Evolutionary conservation across 805 yeast genomes (phyloP), one percentile per base, ranked within the genome.

Genomic region (Yarrowia hollandica): DNA sequence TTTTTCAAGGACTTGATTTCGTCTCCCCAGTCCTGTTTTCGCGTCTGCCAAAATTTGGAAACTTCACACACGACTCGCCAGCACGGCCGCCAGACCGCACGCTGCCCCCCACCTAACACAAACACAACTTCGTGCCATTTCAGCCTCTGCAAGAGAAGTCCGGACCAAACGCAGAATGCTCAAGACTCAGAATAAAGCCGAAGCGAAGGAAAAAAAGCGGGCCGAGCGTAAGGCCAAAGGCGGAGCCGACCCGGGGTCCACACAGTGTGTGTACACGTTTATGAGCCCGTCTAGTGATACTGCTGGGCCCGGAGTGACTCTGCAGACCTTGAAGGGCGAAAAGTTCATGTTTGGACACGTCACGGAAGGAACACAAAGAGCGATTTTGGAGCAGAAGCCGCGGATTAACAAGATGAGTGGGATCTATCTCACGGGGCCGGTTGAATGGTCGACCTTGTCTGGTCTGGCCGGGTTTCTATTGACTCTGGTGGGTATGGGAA

Each of bases 401-500:
- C 77, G 79, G 44, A 71, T 87, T 12, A 77, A 84, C 1, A 84
- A 81, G 62, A 71, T 89, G 28, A 77, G 80, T 48, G 81, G 83
- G 33, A 74, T 92, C 4, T 91, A 88, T 66, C 67, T 94, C 4
- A 84, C 96, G 0, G 99, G 99, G 2, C 75, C 74, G n/a, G 62
- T 88, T 10, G 71, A 79, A 58, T 92, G 97, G 97, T 70, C 79
- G 5, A 78, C 85, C n/a, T 73, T 90, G 2, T 89, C 96, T n/a
- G 99, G 99, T 0, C 71, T 92, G 6, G 97, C 98, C 0, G 99
- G 99, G 0, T 73, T 89, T 66, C 81, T 92, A 50, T 73, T 92
- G 54, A 89, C 97, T 0, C 76, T 87, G 12, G 83, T 88, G 60
- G 97, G 90, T 5, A 77, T 79, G 62, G 78, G 79, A 48, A 76